These are phyloP conservation scores for Yarrowia divulgata DNA, from an alignment of 805 yeast genomes.

Conservation along the genomic window DNA sequence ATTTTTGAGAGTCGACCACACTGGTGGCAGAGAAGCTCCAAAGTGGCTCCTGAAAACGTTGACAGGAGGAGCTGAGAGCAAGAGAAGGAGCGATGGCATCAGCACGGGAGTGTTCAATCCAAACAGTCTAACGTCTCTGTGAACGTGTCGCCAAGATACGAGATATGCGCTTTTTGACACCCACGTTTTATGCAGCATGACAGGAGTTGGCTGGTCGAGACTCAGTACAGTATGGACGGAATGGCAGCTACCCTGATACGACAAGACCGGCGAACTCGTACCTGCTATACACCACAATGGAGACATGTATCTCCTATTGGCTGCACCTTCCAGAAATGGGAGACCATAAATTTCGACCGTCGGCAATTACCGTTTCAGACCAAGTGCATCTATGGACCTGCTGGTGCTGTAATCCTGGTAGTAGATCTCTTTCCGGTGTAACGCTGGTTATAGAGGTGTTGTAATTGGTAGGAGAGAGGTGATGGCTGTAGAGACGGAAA, in stretches of 20 bases:
- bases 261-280: no score
- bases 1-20: no score
- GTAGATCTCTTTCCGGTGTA: background rate
- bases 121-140: background rate
- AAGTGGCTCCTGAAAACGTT: no score
- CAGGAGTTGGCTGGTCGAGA: background rate
- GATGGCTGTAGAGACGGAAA: background rate
- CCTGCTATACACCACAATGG: no score
- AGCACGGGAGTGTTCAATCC: no score
- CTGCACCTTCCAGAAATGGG: constrained; percentile 1
- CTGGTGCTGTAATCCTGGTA: background rate
- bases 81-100: background rate
- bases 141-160: background rate
- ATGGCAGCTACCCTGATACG: no score
- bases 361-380: constrained; percentile 11
- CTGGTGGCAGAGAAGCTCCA: no score
- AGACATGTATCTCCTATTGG: background rate
- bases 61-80: no score
- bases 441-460: background rate
- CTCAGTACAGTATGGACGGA: no score
- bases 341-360: background rate
- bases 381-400: background rate
- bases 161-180: background rate
- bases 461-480: background rate
- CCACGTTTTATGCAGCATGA: background rate